Conservation (phyloP, 192 early-diverging fungal genomes). For the Backusella parvicylindrica region DNA sequence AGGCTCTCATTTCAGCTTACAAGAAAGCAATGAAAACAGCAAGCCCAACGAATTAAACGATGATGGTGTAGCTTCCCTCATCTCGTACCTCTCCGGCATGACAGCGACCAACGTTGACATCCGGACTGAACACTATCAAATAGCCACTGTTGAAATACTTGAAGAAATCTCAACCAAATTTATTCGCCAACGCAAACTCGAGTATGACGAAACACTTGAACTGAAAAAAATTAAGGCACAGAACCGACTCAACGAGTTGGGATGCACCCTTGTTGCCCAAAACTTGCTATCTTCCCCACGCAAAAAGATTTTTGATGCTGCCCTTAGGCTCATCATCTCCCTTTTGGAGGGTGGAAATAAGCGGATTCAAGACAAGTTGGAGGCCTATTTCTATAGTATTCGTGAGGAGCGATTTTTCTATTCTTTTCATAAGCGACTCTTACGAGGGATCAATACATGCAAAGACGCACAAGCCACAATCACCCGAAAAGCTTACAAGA, state of each 20-base stretch:
- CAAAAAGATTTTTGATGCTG: slow-evolving; percentile 9
- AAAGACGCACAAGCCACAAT: slow-evolving; percentile 17
- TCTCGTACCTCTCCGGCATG: slow-evolving; percentile 20
- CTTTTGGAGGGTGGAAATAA: slow-evolving; percentile 24
- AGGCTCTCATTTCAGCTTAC: slow-evolving; percentile 22
- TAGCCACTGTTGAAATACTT: slow-evolving; percentile 14
- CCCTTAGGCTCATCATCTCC: slow-evolving; percentile 14
- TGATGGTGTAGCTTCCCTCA: slow-evolving; percentile 16
- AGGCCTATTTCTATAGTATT: slow-evolving; percentile 26
- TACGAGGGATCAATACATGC: slow-evolving; percentile 1
- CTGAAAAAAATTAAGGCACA: slow-evolving; percentile 13
- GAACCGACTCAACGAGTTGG: slow-evolving; percentile 15
- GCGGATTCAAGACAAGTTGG: slow-evolving; percentile 16
- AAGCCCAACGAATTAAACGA: not conserved
- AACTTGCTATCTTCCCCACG: slow-evolving; percentile 22
- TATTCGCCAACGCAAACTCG: not conserved
- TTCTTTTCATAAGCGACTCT: slow-evolving; percentile 20
- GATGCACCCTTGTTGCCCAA: slow-evolving; percentile 19
- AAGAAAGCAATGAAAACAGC: not conserved
- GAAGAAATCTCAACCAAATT: slow-evolving; percentile 12
- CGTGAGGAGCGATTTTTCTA: slow-evolving; percentile 27
- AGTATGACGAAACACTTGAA: not conserved
- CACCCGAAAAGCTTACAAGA: slow-evolving; percentile 4
- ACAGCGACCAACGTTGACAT: not conserved
- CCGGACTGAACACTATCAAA: slow-evolving; percentile 18